Base-by-base conservation (phyloP, 1,284 basidiomycete genomes). In the Mycosarcoma mackinlayi region DNA sequence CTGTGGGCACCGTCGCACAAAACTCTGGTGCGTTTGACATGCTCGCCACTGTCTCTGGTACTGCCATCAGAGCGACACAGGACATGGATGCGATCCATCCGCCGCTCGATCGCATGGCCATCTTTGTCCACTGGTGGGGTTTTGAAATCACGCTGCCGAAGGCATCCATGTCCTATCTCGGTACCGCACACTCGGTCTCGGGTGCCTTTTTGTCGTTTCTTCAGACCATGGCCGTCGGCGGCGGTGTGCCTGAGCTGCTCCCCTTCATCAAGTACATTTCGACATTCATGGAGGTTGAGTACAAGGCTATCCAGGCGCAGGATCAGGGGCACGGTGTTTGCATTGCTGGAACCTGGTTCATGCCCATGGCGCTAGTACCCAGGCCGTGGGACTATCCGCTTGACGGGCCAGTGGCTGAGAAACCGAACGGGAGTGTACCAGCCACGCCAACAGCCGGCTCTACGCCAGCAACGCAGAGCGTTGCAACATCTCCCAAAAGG, bases 121-220 rank as follows among this genome's bases (percentile, higher is more conserved):
- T 79, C 66, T 77, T 78, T 45, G 59, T 78, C 16, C 73, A 76
- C 50, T 79, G 77, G 77, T 79, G 76, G 76, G 77, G 77, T n/a
- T 79, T 77, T 19, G 77, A 79, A 51, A 56, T 79, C 35, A 78
- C 76, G 21, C 66, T 79, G 1, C 77, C 77, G 13, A 55, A 67
- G 19, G 57, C 75, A 2, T 73, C 72, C 3, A 75, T 79, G 73
- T 38, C 49, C 11, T 76, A 78, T 44, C 72, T 79, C n/a, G 41
- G 39, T 6, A 79, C 77, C 1, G 77, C 77, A 19, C 76, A 78
- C 31, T 73, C 68, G 13, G 54, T 79, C 8, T 75, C 72, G 6
- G 76, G 75, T 1, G 71, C 76, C 0, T 77, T 79, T 47, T 41
- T 79, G 24, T 63, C 55, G 0, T 78, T 79, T 48, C 46, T 79